Base-by-base conservation (phyloP, 257 asterid genomes). In the Hygrophila difformis region DNA sequence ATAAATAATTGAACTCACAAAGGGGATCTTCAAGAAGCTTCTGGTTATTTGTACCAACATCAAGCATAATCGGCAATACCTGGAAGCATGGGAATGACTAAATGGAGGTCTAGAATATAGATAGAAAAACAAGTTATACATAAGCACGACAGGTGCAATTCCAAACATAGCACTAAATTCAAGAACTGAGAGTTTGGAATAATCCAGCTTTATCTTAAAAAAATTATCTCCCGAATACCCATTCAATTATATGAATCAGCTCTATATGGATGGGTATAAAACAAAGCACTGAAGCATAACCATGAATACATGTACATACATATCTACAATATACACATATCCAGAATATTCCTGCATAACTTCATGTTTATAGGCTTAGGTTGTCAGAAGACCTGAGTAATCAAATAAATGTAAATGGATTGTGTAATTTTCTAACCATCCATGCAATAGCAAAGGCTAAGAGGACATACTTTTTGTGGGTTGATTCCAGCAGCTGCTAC, bases 401-500 rank as follows among this genome's bases (percentile, higher is more conserved):
- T 33, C 36, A 35, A 53, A 35, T 12, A 45, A 28, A 11, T 16
- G 11, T 2, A 22, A 0, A 64, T 1, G 21, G 1, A 33, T 58
- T 35, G 17, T 34, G 24, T 53, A 26, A 8, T 15, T 4, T 14
- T 21, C 42, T 36, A 49, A 29, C 47, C 38, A 42, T 47, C 49
- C 18, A 21, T 56, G 50, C 40, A 49, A 28, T 28, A 55, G 13
- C 19, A 44, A 60, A 58, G 13, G 31, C 51, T 18, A 38, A 48
- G 37, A 53, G 55, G 55, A 65, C 86, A 63, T 86, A 91, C 99
- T 57, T 86, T 76, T 68, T 82, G 95, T 49, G 99, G 99, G 65
- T 91, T 82, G 79, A 91, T 91, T 62, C 99, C 99, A 63, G 99
- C 99, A 65, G 99, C 99, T 19, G 99, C 96, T 46, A 91, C 99